These are phyloP conservation scores for Paragyromitra xinjiangensis DNA, from an alignment of 495 filamentous ascomycete genomes.

Conservation along the genomic window DNA sequence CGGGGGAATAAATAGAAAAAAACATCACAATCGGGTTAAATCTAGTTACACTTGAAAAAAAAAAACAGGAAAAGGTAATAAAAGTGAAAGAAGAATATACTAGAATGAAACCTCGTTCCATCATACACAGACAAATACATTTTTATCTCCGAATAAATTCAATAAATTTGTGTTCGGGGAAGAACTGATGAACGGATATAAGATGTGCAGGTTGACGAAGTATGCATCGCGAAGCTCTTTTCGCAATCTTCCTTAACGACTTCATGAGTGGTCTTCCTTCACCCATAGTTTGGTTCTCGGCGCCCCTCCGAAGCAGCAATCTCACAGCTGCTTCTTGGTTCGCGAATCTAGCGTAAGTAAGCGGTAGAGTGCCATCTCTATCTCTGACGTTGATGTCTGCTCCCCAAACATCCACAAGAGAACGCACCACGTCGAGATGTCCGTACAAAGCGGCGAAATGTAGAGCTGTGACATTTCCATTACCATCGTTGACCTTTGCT, in stretches of 20 bases:
- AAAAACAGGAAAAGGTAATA: not conserved
- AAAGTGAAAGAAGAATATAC: not conserved
- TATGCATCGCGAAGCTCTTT: not conserved
- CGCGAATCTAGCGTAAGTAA: not conserved
- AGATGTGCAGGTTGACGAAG: not conserved
- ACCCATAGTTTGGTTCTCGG: not conserved
- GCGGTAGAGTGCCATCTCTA: not conserved
- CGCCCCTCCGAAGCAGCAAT: not conserved
- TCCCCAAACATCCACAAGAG: not conserved
- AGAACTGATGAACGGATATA: slow-evolving; percentile 2
- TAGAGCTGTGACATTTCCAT: not conserved
- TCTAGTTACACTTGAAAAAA: not conserved
- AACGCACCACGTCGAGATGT: not conserved
- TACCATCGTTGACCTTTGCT: not conserved
- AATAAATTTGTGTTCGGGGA: not conserved
- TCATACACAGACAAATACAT: not conserved
- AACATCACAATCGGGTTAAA: too few relatives aligned
- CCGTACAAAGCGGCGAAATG: slow-evolving; percentile 5
- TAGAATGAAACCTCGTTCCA: not conserved
- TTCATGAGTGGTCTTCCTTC: not conserved
- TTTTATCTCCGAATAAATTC: not conserved
- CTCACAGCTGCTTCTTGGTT: not conserved
- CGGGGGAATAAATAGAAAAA: too few relatives aligned
- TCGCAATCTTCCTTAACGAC: not conserved
- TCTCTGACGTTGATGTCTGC: not conserved